Conservation (phyloP, 371 early-diverging fungal species). For the Syncephalastrum monosporum region DNA sequence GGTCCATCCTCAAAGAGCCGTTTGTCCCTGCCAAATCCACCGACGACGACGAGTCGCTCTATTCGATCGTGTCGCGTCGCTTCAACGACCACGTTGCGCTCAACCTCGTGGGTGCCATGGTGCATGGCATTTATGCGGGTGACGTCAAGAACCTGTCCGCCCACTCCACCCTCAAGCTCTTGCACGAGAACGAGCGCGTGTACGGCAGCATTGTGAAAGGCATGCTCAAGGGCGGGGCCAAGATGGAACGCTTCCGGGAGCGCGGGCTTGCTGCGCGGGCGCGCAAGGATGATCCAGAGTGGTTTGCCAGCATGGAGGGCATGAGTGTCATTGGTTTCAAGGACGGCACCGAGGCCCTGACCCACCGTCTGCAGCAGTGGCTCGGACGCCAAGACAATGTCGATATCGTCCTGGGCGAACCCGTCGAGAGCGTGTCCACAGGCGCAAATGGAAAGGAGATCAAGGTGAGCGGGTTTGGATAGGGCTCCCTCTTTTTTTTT, state of each 20-base stretch:
- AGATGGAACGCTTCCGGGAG: conserved; percentile 36
- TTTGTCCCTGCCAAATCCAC: conserved; percentile 31
- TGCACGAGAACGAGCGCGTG: conserved; percentile 67
- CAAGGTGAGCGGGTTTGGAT: no score
- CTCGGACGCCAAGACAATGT: conserved; percentile 54
- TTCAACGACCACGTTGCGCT: conserved; percentile 60
- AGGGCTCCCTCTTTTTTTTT: no score
- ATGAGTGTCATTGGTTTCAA: conserved; percentile 81
- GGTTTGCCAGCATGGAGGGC: conserved; percentile 57
- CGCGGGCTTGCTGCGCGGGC: conserved; percentile 41
- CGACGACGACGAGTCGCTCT: conserved; percentile 51
- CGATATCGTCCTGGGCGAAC: conserved; percentile 41
- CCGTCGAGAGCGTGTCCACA: conserved; percentile 27
- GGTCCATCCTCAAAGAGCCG: conserved; percentile 47
- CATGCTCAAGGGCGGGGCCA: conserved; percentile 35
- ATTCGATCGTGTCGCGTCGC: conserved; percentile 71
- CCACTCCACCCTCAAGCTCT: conserved; percentile 64
- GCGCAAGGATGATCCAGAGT: conserved; percentile 46
- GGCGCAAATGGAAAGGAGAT: conserved; percentile 23
- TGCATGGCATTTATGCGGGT: conserved; percentile 95
- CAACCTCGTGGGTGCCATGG: conserved; percentile 77
- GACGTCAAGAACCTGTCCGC: conserved; percentile 76
- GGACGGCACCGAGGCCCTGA: conserved; percentile 75
- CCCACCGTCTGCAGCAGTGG: conserved; percentile 52
- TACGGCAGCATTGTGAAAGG: conserved; percentile 63